Conservation (phyloP, 1,139 yeast genomes). For the Scheffersomyces segobiensis region DNA sequence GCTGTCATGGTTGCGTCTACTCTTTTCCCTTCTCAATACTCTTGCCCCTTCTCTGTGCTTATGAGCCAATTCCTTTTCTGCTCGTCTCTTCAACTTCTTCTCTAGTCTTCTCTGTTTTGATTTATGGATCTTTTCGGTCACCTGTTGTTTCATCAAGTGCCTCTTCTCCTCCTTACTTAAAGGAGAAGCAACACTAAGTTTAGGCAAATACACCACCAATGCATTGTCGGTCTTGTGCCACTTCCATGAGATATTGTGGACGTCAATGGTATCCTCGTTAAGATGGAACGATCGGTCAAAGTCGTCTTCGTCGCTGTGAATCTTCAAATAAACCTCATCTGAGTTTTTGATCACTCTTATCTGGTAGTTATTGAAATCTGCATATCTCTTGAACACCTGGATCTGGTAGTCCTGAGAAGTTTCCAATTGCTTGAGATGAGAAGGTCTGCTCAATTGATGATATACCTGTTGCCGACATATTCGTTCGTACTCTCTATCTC, state of each 20-base stretch:
- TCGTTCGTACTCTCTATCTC: not conserved
- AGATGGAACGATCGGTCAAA: not conserved
- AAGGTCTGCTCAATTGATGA: not conserved
- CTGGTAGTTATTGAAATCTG: not conserved
- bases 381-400: conserved; percentile 24
- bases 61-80: not conserved
- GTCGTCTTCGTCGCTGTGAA: not conserved
- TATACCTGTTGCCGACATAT: not conserved
- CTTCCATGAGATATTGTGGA: not conserved
- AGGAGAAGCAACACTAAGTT: not conserved
- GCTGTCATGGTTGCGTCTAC: not conserved
- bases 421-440: conserved; percentile 57
- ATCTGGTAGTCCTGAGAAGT: conserved; percentile 75
- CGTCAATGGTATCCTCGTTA: not conserved
- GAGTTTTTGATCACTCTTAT: not conserved
- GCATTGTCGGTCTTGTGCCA: not conserved
- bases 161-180: not conserved
- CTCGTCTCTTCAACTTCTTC: conserved; percentile 3
- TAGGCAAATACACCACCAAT: not conserved
- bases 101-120: conserved; percentile 4
- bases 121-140: conserved; percentile 3
- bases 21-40: not conserved
- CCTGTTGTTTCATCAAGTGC: not conserved
- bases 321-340: not conserved
- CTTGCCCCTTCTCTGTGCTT: not conserved